Evolutionary conservation across 805 yeast genomes (phyloP).

Genomic region (Candida fluviatilis): DNA sequence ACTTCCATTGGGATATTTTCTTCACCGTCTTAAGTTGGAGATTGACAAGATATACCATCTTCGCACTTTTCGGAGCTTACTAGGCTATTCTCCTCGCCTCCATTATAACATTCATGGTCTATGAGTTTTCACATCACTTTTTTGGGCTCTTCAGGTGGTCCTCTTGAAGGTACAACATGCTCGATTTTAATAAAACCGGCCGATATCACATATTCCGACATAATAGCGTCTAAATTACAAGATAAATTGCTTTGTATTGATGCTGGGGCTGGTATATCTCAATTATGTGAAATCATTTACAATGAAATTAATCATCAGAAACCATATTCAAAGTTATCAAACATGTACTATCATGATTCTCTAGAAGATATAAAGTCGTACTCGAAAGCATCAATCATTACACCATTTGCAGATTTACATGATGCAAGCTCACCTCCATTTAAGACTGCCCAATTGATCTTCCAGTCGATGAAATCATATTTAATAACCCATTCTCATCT

Average conservation of each 20-base stretch:
- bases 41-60: no score
- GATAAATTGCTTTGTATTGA: constrained; percentile 57
- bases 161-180: constrained; percentile 67
- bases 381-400: constrained; percentile 13
- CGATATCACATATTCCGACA: constrained; percentile 34
- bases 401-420: constrained; percentile 21
- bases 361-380: constrained; percentile 20
- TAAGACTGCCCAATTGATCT: constrained; percentile 18
- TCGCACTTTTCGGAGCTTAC: no score
- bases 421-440: constrained; percentile 18
- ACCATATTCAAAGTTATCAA: constrained; percentile 14
- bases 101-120: no score
- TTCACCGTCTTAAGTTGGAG: no score
- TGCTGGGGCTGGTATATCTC: constrained; percentile 72
- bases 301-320: constrained; percentile 12
- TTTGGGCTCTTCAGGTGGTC: constrained; percentile 85
- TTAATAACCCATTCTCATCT: constrained; percentile 79
- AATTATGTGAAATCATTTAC: constrained; percentile 42
- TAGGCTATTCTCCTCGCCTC: no score
- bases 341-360: constrained; percentile 28
- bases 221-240: constrained; percentile 14
- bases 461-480: constrained; percentile 34
- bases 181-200: constrained; percentile 62
- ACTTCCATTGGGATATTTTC: no score
- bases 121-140: constrained; percentile 57